Base-by-base conservation (phyloP, 192 early-diverging fungal species). In the Coemansia sp. region DNA sequence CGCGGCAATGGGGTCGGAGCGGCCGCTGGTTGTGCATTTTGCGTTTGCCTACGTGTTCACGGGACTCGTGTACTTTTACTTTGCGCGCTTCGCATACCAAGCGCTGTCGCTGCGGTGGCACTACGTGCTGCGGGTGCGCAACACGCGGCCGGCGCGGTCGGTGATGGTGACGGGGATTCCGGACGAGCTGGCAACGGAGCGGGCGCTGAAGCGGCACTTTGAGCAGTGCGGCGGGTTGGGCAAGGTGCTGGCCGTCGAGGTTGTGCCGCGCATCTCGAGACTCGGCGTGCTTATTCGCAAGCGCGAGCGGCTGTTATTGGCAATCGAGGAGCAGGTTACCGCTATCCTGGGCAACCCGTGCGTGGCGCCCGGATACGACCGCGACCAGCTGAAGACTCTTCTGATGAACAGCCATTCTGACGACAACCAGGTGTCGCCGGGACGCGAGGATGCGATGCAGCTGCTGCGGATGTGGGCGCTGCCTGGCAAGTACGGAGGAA, bases 91-190 rank as follows among this genome's bases (percentile, higher is more conserved):
- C 25, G 74, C 84, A 0, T 85, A 77, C 63, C 76, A 85, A 64
- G 77, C 73, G 7, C 42, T 85, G 40, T 72, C 84, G 5, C 59
- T 85, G 44, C 73, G 84, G 14, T 85, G 84, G 84, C 84, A 85
- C 59, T 85, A 79, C 46, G 45, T 85, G 38, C 38, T 79, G 55
- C 74, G 77, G 3, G 72, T 77, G 48, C 73, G 76, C 32, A 74
- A 75, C n/a, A 79, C 84, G 13, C 55, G 81, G 41, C 80, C 77
- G 10, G 72, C 90, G 4, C 84, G 89, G 20, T 88, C 89, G 7
- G 81, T 93, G 32, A 87, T 92, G 84, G 86, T 93, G 5, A 86
- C 86, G 9, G 87, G 86, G 7, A 78, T 91, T 38, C 92, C 92
- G 9, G 53, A 70, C 0, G 73, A 85, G 14, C 71, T 92, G 22